Evolutionary conservation across 1,139 yeast genomes (phyloP).

Genomic region (Diutina siamensis): DNA sequence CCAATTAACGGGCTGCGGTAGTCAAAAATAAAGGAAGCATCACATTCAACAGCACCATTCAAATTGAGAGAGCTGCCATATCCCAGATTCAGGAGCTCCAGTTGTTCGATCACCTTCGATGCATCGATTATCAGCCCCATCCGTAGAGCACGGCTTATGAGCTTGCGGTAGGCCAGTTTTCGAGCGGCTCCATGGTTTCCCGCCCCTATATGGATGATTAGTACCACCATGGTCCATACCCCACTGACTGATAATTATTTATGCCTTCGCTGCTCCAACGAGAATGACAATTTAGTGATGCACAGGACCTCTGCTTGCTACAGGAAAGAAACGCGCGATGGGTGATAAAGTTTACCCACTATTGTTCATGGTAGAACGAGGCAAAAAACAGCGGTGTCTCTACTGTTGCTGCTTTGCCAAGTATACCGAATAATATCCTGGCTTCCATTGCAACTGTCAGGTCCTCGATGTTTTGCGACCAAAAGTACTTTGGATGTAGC

Average conservation of each 20-base stretch:
- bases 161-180: conserved; percentile 12
- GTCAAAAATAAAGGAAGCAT: background rate
- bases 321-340: background rate
- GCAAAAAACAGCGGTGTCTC: background rate
- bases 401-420: background rate
- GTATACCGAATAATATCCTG: too few species aligned
- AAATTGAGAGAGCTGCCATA: conserved; percentile 5
- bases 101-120: conserved; percentile 1
- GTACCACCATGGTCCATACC: conserved; percentile 4
- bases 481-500: too few species aligned
- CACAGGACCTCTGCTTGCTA: background rate
- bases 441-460: too few species aligned
- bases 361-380: background rate
- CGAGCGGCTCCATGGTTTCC: conserved; percentile 19
- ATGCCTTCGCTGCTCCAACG: too few species aligned
- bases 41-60: conserved; percentile 6
- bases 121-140: background rate
- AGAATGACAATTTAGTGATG: too few species aligned
- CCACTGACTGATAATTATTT: background rate
- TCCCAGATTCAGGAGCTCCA: conserved; percentile 7
- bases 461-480: too few species aligned
- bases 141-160: conserved; percentile 16
- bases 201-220: conserved; percentile 30
- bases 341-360: background rate
- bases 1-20: background rate